Conservation (phyloP, 768 basidiomycete species). For the Kockovaella imperatae region DNA sequence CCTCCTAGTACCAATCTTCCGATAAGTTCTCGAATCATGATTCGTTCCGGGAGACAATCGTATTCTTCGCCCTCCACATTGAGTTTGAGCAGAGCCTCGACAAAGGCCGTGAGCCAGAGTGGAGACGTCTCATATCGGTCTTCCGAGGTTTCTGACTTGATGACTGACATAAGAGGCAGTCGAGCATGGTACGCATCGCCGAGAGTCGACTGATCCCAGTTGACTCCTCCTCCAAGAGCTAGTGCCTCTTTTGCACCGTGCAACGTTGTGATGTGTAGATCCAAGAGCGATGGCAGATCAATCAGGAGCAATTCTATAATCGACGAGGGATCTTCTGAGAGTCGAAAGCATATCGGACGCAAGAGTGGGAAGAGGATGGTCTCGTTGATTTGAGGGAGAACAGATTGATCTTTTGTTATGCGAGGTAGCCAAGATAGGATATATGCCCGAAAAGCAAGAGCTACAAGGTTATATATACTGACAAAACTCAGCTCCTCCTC, state of each 20-base stretch:
- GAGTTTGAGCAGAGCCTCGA: slow-evolving; percentile 66
- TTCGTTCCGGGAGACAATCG: slow-evolving; percentile 58
- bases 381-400: slow-evolving; percentile 22
- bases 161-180: slow-evolving; percentile 21
- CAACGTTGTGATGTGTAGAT: slow-evolving; percentile 17
- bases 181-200: slow-evolving; percentile 18
- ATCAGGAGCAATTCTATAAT: slow-evolving; percentile 16
- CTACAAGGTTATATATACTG: slow-evolving; percentile 30
- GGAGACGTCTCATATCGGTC: slow-evolving; percentile 21
- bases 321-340: slow-evolving; percentile 11
- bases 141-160: neutral
- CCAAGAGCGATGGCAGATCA: slow-evolving; percentile 25
- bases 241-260: neutral
- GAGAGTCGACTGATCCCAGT: neutral
- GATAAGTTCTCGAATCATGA: slow-evolving; percentile 73
- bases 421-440: slow-evolving; percentile 33
- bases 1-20: slow-evolving; percentile 63
- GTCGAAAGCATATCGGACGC: slow-evolving; percentile 14
- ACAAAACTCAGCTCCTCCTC: too few species aligned
- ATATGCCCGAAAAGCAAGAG: slow-evolving; percentile 27
- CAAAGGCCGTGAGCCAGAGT: slow-evolving; percentile 30
- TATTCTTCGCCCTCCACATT: slow-evolving; percentile 74
- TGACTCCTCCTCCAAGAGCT: neutral
- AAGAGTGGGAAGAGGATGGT: slow-evolving; percentile 21
- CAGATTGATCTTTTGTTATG: slow-evolving; percentile 25